Percentiles rank a stretch among this genome's conserved stretches.
Evolutionary conservation across 23 red algal species (phyloP).

Genomic region (Pyropia yezoensis): DNA sequence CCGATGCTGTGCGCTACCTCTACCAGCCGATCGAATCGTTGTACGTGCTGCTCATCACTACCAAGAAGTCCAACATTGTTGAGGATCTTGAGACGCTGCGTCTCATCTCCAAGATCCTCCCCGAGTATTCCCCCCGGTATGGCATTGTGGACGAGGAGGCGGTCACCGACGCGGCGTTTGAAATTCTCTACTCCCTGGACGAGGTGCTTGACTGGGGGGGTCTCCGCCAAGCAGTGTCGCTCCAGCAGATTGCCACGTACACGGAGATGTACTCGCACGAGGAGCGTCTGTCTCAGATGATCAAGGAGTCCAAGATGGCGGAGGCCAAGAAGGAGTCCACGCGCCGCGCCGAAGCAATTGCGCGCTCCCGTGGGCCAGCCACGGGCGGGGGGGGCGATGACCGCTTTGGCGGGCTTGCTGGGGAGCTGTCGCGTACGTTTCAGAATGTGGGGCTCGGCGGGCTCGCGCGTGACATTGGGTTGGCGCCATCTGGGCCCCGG

Average conservation of each 20-base stretch:
- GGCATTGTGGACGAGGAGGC: conserved; percentile 83
- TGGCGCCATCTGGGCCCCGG: conserved; percentile 8
- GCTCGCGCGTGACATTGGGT: conserved; percentile 58
- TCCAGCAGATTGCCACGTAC: conserved; percentile 64
- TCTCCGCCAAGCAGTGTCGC: conserved; percentile 62
- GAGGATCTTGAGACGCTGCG: conserved; percentile 98
- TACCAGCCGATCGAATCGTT: conserved; percentile 96
- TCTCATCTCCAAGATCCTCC: conserved; percentile 83
- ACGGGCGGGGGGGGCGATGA: conserved; percentile 41
- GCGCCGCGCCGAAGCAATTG: conserved; percentile 64
- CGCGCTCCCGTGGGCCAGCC: conserved; percentile 12
- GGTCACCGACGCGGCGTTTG: conserved; percentile 88
- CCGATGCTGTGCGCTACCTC: conserved; percentile 91
- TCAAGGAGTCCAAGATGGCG: conserved; percentile 95
- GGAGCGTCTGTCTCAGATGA: conserved; percentile 92
- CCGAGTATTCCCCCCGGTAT: conserved; percentile 75
- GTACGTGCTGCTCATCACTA: conserved; percentile 95
- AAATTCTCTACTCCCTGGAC: conserved; percentile 92
- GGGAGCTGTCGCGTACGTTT: conserved; percentile 60
- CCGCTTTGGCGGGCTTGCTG: conserved; percentile 46
- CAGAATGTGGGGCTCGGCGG: conserved; percentile 56
- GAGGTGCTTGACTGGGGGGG: conserved; percentile 99
- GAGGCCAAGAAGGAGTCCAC: conserved; percentile 88
- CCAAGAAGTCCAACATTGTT: conserved; percentile 93
- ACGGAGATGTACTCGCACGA: conserved; percentile 98